Percentiles rank a stretch among this genome's conserved stretches.
These are phyloP conservation scores for Ogataea parapolymorpha DNA, from an alignment of 805 yeast species.

Conservation along the genomic window DNA sequence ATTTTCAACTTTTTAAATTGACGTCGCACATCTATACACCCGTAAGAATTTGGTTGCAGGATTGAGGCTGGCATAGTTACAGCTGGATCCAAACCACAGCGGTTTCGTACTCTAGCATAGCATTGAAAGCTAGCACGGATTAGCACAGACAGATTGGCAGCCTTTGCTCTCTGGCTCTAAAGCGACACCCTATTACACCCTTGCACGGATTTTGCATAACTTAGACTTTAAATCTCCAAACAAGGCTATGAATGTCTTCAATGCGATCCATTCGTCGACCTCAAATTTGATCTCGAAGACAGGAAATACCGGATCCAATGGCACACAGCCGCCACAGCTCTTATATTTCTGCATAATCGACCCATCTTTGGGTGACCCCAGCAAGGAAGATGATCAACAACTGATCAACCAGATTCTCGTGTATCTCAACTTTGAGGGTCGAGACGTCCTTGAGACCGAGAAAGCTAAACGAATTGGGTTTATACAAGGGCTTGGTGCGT, in stretches of 20 bases:
- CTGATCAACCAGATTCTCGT: constrained; percentile 24
- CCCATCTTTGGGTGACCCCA: constrained; percentile 12
- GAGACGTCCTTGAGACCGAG: constrained; percentile 19
- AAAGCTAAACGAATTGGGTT: constrained; percentile 26
- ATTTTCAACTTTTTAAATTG: constrained; percentile 3
- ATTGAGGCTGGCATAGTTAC: neutral
- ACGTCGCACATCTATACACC: constrained; percentile 4
- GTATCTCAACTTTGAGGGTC: constrained; percentile 22
- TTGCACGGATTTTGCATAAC: neutral
- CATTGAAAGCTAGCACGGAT: too few relatives aligned
- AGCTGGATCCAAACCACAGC: too few relatives aligned
- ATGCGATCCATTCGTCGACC: constrained; percentile 20
- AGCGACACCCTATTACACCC: neutral
- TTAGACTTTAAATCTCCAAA: neutral
- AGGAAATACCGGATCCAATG: neutral
- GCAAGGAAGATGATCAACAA: constrained; percentile 23
- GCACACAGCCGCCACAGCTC: constrained; percentile 13
- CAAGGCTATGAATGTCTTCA: constrained; percentile 20
- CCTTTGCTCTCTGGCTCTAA: too few relatives aligned
- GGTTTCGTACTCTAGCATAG: too few relatives aligned
- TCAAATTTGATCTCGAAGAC: constrained; percentile 11
- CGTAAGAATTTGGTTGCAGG: neutral
- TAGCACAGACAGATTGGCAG: too few relatives aligned
- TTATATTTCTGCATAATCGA: constrained; percentile 25
- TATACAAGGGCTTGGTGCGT: constrained; percentile 27